A percentile compares a stretch with the other conserved stretches of the same genome.
phyloP scores from a whole-genome alignment of 2,329 filamentous ascomycete species.

The Colletotrichum tanaceti region DNA sequence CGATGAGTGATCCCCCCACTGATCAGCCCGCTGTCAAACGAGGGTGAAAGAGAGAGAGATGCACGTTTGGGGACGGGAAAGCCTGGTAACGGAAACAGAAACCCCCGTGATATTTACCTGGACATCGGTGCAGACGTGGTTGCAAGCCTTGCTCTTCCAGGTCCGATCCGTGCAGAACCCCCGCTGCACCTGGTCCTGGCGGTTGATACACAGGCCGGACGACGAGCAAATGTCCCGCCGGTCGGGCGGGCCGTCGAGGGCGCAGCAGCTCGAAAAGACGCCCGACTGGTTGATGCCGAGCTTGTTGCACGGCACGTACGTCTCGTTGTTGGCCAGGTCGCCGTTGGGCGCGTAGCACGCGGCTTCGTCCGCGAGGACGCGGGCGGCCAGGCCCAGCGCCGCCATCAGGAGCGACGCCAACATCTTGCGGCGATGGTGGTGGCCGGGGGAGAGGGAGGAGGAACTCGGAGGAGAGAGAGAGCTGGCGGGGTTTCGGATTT shows the following conservation, averaged over 20 bases:
- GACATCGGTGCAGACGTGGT: constrained; percentile 46
- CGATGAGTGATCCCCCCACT: too few species aligned
- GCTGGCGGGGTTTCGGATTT: not conserved
- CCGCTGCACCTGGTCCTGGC: constrained; percentile 42
- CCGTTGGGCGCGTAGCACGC: constrained; percentile 49
- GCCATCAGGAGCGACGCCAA: constrained; percentile 1
- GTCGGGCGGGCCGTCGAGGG: constrained; percentile 43
- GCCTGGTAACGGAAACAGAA: too few species aligned
- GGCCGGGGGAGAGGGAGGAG: too few species aligned
- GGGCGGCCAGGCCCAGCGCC: not conserved
- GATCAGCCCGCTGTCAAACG: not conserved
- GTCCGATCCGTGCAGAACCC: constrained; percentile 49
- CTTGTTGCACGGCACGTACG: constrained; percentile 50
- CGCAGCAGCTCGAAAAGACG: constrained; percentile 48
- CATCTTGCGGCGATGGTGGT: too few species aligned
- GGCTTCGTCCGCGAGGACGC: constrained; percentile 18
- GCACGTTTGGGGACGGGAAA: too few species aligned
- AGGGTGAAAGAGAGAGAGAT: too few species aligned
- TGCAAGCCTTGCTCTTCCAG: constrained; percentile 48
- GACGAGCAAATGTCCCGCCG: constrained; percentile 46
- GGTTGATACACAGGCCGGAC: constrained; percentile 46
- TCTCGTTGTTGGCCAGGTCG: constrained; percentile 44
- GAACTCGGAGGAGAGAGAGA: too few species aligned
- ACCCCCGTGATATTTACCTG: too few species aligned
- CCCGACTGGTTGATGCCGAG: constrained; percentile 47